Evolutionary conservation across 805 yeast genomes (phyloP), one percentile per base, ranked within the genome.

Genomic region (Ogataea nakhonphanomensis): DNA sequence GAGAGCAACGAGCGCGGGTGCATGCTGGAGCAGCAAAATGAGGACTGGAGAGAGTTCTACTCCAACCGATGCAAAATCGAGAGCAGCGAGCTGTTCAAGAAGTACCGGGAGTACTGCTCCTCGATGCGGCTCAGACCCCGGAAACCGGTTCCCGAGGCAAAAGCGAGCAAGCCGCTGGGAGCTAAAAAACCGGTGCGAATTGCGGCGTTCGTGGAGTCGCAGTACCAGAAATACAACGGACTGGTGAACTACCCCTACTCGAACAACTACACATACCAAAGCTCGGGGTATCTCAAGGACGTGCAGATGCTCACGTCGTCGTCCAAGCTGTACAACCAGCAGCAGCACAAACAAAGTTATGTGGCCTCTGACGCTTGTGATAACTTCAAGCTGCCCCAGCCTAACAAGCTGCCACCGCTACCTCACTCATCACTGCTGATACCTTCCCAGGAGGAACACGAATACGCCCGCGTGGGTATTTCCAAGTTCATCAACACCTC

Each of bases 181-280:
- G 36, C 22, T 13, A 33, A 12, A 15, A 39, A 35, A 21, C 10
- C 53, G 6, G 49, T 57, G 9, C 49, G 50, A 25, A 26, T 59
- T 6, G 44, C 60, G 6, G 39, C 43, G 4, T 54, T 55, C 26
- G 50, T 61, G 20, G 58, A 55, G 27, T 43, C 44, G 25, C 60
- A 55, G 33, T 53, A 48, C 43, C 35, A 33, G 23, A 45, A 47
- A 17, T 49, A 45, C 38, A 46, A 54, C 31, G 58, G 60, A 3
- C 43, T 63, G 20, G 55, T 60, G 7, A 70, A 74, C 53, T 75
- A 73, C 51, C 81, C 81, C 4, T 75, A 70, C 55, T 74, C 74
- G 48, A 69, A 72, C 20, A 73, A 74, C 49, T 74, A 74, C 53
- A 69, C 76, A 12, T 73, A 73, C 51, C 69, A 73, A 53, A 63